phyloP scores from a whole-genome alignment of 202 grass and related monocot species.

The Panicum hallii region DNA sequence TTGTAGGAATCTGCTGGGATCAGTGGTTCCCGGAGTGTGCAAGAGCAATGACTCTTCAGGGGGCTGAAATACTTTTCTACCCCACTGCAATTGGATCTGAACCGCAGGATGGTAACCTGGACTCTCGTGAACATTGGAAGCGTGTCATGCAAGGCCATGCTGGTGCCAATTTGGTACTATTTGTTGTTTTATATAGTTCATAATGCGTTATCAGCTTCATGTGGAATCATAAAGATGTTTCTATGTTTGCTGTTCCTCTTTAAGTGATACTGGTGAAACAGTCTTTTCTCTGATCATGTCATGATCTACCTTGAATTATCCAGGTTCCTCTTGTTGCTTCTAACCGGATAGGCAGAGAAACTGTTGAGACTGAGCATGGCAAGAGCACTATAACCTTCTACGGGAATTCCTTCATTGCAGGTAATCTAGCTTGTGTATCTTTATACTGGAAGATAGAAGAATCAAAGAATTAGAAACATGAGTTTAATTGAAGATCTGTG shows the following conservation, averaged over 20 bases:
- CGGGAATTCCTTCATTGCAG: conserved; percentile 92
- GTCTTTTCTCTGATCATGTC: background rate
- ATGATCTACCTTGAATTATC: conserved; percentile 24
- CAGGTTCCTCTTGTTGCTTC: conserved; percentile 93
- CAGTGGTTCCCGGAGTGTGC: conserved; percentile 96
- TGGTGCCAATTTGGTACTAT: conserved; percentile 87
- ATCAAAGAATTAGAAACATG: conserved; percentile 16
- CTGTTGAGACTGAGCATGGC: conserved; percentile 87
- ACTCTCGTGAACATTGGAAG: conserved; percentile 88
- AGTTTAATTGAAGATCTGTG: background rate
- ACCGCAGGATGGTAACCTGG: conserved; percentile 76
- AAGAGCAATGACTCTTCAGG: conserved; percentile 85
- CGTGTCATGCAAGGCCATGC: conserved; percentile 98
- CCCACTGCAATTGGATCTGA: conserved; percentile 95
- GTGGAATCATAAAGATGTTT: background rate
- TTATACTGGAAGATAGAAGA: background rate
- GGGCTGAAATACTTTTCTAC: conserved; percentile 82
- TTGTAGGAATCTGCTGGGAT: conserved; percentile 94
- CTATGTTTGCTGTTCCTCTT: background rate
- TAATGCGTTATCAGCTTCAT: background rate
- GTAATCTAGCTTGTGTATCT: conserved; percentile 41
- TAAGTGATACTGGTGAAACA: background rate
- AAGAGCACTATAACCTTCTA: conserved; percentile 81
- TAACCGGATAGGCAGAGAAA: conserved; percentile 87
- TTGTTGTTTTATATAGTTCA: conserved; percentile 24